Conservation (phyloP, 306 rosid species). For the Sesbania bispinosa region DNA sequence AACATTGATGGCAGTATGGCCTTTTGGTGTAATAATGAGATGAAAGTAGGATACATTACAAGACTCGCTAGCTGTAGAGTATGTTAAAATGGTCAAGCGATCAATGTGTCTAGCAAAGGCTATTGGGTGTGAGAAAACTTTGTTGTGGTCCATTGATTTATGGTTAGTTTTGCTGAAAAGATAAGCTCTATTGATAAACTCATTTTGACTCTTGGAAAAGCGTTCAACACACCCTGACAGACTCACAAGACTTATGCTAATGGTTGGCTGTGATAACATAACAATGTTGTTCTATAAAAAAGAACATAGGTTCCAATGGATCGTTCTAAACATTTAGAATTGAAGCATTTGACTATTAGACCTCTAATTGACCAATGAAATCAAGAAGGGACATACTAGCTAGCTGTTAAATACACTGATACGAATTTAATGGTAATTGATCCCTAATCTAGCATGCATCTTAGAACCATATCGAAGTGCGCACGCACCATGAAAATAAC, state of each 20-base stretch:
- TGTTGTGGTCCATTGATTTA: conserved; percentile 68
- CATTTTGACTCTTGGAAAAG: background rate
- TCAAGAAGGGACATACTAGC: background rate
- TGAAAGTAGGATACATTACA: conserved; percentile 45
- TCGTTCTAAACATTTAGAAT: background rate
- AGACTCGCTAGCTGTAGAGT: conserved; percentile 52
- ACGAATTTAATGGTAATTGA: background rate
- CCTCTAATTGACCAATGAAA: too few species aligned
- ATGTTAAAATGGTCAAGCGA: conserved; percentile 60
- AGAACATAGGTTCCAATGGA: background rate
- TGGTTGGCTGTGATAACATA: background rate
- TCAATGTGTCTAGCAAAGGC: too few species aligned
- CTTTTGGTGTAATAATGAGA: conserved; percentile 44
- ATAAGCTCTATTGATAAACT: conserved; percentile 34
- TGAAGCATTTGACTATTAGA: background rate
- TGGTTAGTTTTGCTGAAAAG: conserved; percentile 47
- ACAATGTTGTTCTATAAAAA: background rate
- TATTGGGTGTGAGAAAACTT: too few species aligned
- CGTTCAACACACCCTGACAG: background rate
- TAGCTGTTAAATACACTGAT: background rate
- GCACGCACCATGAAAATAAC: background rate
- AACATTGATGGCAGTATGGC: conserved; percentile 39
- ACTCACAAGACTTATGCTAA: background rate
- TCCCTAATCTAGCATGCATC: background rate
- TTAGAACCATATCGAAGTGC: too few species aligned